phyloP scores from a whole-genome alignment of 2,329 filamentous ascomycete genomes.

The Acephala macrosclerotiorum region DNA sequence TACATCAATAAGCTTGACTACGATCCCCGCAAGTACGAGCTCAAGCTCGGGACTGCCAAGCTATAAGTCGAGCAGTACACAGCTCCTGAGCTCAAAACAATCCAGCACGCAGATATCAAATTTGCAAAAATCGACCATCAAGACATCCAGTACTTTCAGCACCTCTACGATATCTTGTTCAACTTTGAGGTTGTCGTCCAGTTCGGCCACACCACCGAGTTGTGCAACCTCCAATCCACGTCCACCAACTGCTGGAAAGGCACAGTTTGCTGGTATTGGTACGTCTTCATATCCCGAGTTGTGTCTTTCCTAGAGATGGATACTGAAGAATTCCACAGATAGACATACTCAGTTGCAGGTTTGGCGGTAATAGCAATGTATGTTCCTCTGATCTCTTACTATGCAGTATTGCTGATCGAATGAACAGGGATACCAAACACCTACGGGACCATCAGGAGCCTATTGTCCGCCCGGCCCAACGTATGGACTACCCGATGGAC shows the following conservation, averaged over 20 bases:
- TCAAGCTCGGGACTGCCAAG: too few relatives aligned
- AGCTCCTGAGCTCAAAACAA: background rate
- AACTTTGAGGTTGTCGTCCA: background rate
- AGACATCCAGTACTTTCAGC: too few relatives aligned
- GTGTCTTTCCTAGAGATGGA: background rate
- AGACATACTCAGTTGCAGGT: conserved; percentile 55
- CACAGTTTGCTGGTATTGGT: background rate
- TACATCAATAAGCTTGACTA: too few relatives aligned
- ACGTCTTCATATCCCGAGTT: background rate
- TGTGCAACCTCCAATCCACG: background rate
- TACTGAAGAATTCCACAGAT: too few relatives aligned
- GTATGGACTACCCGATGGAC: conserved; percentile 30
- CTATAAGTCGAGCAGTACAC: too few relatives aligned
- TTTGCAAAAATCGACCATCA: too few relatives aligned
- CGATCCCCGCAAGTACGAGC: too few relatives aligned
- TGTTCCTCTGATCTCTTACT: conserved; percentile 6
- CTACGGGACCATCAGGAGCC: conserved; percentile 25
- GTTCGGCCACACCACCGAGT: background rate
- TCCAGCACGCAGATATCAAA: too few relatives aligned
- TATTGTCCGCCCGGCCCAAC: conserved; percentile 27
- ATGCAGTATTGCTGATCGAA: background rate
- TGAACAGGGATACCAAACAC: conserved; percentile 27
- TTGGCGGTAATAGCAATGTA: conserved; percentile 52
- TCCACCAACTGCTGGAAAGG: background rate
- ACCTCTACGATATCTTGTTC: background rate